phyloP scores from a whole-genome alignment of 768 basidiomycete species.

The Collybia mongolica region DNA sequence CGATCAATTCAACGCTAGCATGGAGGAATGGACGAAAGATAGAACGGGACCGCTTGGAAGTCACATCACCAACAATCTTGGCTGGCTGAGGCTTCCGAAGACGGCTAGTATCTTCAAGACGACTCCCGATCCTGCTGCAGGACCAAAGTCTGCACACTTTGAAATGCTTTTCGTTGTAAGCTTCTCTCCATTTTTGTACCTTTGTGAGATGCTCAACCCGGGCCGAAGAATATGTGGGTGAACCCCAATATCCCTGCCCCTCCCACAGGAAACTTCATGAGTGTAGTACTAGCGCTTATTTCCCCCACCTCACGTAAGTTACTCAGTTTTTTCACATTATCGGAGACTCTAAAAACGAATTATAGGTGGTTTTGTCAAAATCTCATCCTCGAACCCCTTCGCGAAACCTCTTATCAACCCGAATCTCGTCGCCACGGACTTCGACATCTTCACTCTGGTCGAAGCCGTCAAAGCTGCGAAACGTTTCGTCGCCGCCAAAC shows the following conservation, averaged over 20 bases:
- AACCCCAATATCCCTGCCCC: conserved; percentile 2
- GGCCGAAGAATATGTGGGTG: conserved; percentile 4
- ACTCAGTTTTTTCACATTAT: not conserved
- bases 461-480: conserved; percentile 21
- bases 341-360: not conserved
- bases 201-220: not conserved
- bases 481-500: conserved; percentile 17
- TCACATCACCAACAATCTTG: conserved; percentile 12
- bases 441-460: conserved; percentile 19
- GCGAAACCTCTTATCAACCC: conserved; percentile 40
- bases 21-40: conserved; percentile 25
- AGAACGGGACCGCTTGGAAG: conserved; percentile 21
- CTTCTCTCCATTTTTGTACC: not conserved
- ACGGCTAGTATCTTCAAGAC: conserved; percentile 2
- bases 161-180: conserved; percentile 11
- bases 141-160: conserved; percentile 10
- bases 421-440: conserved; percentile 30
- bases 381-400: conserved; percentile 6
- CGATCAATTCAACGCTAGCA: conserved; percentile 15
- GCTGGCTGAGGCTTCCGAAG: conserved; percentile 11
- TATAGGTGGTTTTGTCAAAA: not conserved
- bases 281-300: conserved; percentile 1
- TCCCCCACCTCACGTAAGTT: conserved; percentile 7
- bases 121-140: conserved; percentile 10
- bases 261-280: conserved; percentile 6